Evolutionary conservation across 345 rosid species (phyloP).

Genomic region (Brassica rapa): DNA sequence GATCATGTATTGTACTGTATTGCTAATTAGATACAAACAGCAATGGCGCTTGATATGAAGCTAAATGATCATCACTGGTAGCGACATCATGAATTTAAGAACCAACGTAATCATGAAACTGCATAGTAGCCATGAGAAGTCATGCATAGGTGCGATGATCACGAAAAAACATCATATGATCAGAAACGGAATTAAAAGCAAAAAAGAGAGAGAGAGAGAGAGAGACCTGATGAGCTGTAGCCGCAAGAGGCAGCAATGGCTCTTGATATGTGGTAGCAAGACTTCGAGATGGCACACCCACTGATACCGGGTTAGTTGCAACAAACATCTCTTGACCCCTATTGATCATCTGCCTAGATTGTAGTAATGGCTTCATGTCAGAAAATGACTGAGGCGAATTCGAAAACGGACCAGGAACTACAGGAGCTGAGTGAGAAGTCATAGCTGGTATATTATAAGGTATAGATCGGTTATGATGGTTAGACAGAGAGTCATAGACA

Average conservation of each 20-base stretch:
- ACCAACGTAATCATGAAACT: not conserved
- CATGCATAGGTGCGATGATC: conserved; percentile 10
- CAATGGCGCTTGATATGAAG: conserved; percentile 2
- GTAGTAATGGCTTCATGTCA: conserved; percentile 16
- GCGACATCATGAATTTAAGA: not conserved
- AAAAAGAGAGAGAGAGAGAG: not conserved
- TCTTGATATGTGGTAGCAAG: conserved; percentile 21
- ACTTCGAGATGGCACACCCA: conserved; percentile 30
- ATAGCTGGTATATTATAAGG: conserved; percentile 23
- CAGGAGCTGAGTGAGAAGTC: conserved; percentile 26
- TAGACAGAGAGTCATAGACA: conserved; percentile 18
- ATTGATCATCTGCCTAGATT: conserved; percentile 33
- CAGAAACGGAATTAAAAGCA: not conserved
- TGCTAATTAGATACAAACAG: not conserved
- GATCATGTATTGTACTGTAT: not conserved
- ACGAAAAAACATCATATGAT: not conserved
- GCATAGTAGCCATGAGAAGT: conserved; percentile 2
- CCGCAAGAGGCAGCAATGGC: conserved; percentile 33
- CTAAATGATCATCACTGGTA: not conserved
- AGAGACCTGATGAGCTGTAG: conserved; percentile 38
- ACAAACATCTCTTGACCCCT: conserved; percentile 35
- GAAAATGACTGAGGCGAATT: conserved; percentile 8
- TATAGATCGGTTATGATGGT: conserved; percentile 10
- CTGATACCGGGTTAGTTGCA: conserved; percentile 11
- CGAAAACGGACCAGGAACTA: conserved; percentile 20